Evolutionary conservation across 371 early-diverging fungal species (phyloP).

Genomic region (Circinella umbellata): DNA sequence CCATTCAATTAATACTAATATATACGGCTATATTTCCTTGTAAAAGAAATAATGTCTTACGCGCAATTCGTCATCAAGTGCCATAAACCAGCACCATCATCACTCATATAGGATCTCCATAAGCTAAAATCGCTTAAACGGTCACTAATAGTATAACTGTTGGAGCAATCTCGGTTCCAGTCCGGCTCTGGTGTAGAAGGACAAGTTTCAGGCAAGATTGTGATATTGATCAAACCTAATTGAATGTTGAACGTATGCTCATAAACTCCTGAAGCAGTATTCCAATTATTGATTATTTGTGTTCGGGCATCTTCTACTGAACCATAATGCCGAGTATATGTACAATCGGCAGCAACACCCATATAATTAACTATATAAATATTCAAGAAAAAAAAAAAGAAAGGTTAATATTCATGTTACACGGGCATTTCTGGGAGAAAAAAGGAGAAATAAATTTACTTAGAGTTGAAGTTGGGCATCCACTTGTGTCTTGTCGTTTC

Average conservation of each 20-base stretch:
- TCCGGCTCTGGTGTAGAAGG: conserved; percentile 43
- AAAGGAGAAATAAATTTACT: background rate
- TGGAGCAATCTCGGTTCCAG: conserved; percentile 88
- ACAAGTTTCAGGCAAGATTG: conserved; percentile 68
- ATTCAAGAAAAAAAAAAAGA: background rate
- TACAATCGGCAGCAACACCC: conserved; percentile 76
- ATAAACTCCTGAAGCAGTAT: conserved; percentile 80
- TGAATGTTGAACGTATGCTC: conserved; percentile 85
- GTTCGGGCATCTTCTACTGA: conserved; percentile 62
- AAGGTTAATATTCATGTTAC: background rate
- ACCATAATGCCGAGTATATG: conserved; percentile 65
- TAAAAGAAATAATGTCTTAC: conserved; percentile 26
- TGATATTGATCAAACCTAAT: conserved; percentile 84
- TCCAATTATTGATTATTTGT: conserved; percentile 79
- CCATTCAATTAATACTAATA: background rate
- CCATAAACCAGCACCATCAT: conserved; percentile 89
- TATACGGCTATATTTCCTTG: too few relatives aligned
- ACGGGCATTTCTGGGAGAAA: background rate
- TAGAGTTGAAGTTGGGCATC: conserved; percentile 1
- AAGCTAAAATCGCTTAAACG: conserved; percentile 88
- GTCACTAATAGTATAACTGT: conserved; percentile 69
- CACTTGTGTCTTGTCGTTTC: background rate
- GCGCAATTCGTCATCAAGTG: conserved; percentile 92
- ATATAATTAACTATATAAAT: conserved; percentile 18
- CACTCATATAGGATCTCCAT: conserved; percentile 77